Conservation (phyloP, 2,329 filamentous ascomycete species). For the Mollisiaceae sp. region DNA sequence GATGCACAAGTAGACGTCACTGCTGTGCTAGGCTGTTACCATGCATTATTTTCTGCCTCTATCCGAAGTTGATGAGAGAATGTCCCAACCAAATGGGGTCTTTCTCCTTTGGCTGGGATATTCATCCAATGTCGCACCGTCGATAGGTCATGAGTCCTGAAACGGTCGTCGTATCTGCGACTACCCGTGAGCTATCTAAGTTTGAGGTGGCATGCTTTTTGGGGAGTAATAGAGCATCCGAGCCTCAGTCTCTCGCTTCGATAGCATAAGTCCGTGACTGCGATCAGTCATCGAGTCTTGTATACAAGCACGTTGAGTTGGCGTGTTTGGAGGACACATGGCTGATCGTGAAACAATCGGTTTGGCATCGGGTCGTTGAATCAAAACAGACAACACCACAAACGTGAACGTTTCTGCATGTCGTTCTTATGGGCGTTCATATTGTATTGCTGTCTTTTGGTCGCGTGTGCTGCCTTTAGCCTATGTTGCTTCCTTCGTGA, state of each 20-base stretch:
- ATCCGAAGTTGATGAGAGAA: neutral
- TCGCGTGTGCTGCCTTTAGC: neutral
- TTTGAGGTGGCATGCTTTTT: no score
- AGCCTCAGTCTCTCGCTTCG: no score
- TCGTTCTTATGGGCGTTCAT: neutral
- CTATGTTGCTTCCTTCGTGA: neutral
- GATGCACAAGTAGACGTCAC: neutral
- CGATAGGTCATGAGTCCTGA: slow-evolving; percentile 1
- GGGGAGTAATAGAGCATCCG: no score
- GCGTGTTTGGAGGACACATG: slow-evolving; percentile 1
- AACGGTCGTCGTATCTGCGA: neutral
- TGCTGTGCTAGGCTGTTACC: neutral
- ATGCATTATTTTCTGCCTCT: neutral
- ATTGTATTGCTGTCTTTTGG: neutral
- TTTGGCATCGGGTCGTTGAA: neutral
- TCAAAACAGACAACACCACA: neutral
- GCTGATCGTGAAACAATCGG: neutral
- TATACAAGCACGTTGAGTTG: neutral
- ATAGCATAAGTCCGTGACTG: no score
- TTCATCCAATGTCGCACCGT: neutral
- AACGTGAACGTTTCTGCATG: neutral
- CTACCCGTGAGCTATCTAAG: neutral
- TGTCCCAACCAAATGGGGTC: neutral
- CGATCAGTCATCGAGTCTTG: neutral
- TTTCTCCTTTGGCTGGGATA: neutral